Evolutionary conservation across 306 rosid genomes (phyloP), one percentile per base, ranked within the genome.

Genomic region (Vigna trinervia): DNA sequence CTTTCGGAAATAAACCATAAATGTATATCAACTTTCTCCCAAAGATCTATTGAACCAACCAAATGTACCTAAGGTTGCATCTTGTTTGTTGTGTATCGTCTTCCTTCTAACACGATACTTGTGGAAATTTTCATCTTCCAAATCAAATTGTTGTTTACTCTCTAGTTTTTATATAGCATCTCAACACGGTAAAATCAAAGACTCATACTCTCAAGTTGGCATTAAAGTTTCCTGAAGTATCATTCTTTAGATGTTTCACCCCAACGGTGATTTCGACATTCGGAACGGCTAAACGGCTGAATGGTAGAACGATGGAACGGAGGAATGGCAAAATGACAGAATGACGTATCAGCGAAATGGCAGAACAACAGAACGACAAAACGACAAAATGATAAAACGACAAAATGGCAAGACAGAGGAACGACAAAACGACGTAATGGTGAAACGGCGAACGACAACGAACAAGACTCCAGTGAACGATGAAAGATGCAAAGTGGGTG

Each of bases 1-100:
- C 47, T 53, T 41, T 34, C 12, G 19, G 22, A 39, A 28, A 38
- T 71, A 62, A 63, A 79, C 58, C 78, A 68, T 15, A 75, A 15
- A 84, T 8, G 38, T 9, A 70, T 11, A 71, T 56, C 47, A 4
- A 69, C 48, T 74, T 32, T 20, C 20, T 30, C 26, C 17, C 17
- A 10, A 23, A 20, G 34, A 75, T 8, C 13, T 13, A 75, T 50
- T 36, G 76, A 41, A 39, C 47, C 59, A 30, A n/a, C 43, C 67
- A 60, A 32, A 13, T 26, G 45, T 51, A 34, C 62, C 75, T 51
- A 51, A 51, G 46, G 23, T 66, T 34, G 41, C 46, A 47, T 11
- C 69, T 52, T 15, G 32, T 36, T 19, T 46, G 32, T 54, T 58
- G 20, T 58, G 32, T 47, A 32, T 51, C 43, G 51, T 51, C 17